Conservation (phyloP, 2,329 filamentous ascomycete genomes). For the Neopestalotiopsis sp. region DNA sequence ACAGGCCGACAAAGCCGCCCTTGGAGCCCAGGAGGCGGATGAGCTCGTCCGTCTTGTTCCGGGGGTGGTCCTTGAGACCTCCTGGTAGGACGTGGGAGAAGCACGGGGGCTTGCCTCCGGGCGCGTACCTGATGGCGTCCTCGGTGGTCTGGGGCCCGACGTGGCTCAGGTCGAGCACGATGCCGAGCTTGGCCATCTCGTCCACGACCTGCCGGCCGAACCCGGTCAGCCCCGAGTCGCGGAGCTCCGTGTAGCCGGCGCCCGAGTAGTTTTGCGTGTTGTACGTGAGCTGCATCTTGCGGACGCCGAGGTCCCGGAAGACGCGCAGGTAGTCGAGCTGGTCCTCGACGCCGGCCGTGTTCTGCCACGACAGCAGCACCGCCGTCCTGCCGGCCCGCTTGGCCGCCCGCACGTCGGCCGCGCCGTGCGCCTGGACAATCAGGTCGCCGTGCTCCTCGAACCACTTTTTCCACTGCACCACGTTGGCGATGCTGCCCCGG, state of each 20-base stretch:
- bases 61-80: conserved; percentile 41
- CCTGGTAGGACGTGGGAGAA: conserved; percentile 44
- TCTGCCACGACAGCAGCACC: conserved; percentile 46
- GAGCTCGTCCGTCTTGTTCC: conserved; percentile 44
- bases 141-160: conserved; percentile 40
- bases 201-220: conserved; percentile 29
- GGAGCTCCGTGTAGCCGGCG: conserved; percentile 43
- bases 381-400: conserved; percentile 43
- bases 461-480: conserved; percentile 49
- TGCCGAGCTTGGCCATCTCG: conserved; percentile 34
- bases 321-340: conserved; percentile 44
- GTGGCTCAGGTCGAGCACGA: conserved; percentile 42
- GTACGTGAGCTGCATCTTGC: conserved; percentile 49
- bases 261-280: conserved; percentile 49
- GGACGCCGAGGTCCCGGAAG: conserved; percentile 45
- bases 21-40: conserved; percentile 41
- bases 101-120: conserved; percentile 43
- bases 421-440: conserved; percentile 43
- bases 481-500: conserved; percentile 42
- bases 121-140: conserved; percentile 36
- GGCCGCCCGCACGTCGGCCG: conserved; percentile 42
- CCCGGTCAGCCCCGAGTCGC: conserved; percentile 42
- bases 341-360: conserved; percentile 47
- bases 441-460: conserved; percentile 46
- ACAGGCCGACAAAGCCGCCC: conserved; percentile 44